Evolutionary conservation across 352 stramenopile species (phyloP), one percentile per base, ranked within the genome.

Genomic region (Phytophthora citrophthora): DNA sequence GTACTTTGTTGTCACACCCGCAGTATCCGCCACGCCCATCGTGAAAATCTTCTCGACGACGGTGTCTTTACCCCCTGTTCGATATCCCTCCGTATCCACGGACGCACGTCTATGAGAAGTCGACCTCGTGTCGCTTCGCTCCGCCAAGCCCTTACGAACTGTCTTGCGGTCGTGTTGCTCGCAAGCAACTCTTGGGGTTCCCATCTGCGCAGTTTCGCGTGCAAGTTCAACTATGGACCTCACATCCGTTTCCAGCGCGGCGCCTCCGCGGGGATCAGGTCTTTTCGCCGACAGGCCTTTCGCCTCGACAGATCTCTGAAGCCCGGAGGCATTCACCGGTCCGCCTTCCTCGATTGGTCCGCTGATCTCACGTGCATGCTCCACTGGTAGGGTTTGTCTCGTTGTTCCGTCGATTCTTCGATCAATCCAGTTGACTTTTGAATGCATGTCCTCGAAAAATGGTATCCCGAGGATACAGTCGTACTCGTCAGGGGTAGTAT

Each of bases 161-260:
- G 39, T 15, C 10, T 9, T 16, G 7, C 39, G 9, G 9, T 45
- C 16, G 3, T 26, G 55, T 50, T 47, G 45, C 39, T 13, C 36
- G 24, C 11, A 27, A 23, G 29, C 45, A 56, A 56, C 45, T 27
- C 13, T 38, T 44, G 10, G 46, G 36, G 3, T 31, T 7, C 38
- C 38, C 2, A 4, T 56, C n/a, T 62, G 55, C 36, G 18, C 27
- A 38, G 34, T 8, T 1, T 20, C n/a, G 20, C 45, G 7, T 38
- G 13, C n/a, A 8, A 24, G 41, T 47, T 29, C 8, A 16, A 47
- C 41, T 23, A 5, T 5, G 12, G 39, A 41, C 46, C 7, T 51
- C 46, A 64, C 46, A 64, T 56, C 45, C 44, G 34, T 63, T 63
- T 63, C 44, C 54, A 63, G 54, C 44, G 44, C 43, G 54, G 43